phyloP scores from a whole-genome alignment of 495 filamentous ascomycete species.

The Rusavskia elegans region DNA sequence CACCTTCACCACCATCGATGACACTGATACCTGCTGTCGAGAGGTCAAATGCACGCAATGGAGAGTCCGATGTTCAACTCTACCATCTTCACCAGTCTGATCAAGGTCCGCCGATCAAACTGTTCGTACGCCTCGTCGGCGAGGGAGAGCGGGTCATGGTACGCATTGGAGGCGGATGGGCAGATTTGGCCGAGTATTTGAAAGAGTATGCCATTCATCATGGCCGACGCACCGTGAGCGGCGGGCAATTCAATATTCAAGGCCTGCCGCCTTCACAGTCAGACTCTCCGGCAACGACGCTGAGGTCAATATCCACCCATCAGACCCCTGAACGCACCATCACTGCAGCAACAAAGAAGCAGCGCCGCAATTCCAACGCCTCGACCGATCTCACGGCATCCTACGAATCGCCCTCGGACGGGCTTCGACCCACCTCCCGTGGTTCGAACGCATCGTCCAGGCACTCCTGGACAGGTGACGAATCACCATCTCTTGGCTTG shows the following conservation, averaged over 20 bases:
- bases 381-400: too few species aligned
- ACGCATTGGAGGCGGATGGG: constrained; percentile 91
- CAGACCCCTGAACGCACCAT: not conserved
- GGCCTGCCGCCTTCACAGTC: constrained; percentile 7
- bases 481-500: constrained; percentile 22
- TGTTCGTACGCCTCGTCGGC: constrained; percentile 83
- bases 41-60: constrained; percentile 25
- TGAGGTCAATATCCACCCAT: not conserved
- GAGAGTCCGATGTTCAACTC: constrained; percentile 59
- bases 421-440: not conserved
- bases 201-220: constrained; percentile 86
- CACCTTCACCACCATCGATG: constrained; percentile 37
- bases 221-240: constrained; percentile 30
- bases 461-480: constrained; percentile 7
- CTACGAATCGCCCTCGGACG: too few species aligned
- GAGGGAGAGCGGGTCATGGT: constrained; percentile 96
- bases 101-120: constrained; percentile 72
- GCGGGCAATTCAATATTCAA: constrained; percentile 10
- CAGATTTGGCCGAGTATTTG: constrained; percentile 87
- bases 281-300: not conserved
- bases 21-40: constrained; percentile 46
- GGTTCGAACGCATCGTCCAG: not conserved
- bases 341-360: too few species aligned
- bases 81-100: constrained; percentile 83
- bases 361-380: too few species aligned